Evolutionary conservation across 768 basidiomycete genomes (phyloP).

Genomic region (Kockovaella imperatae): DNA sequence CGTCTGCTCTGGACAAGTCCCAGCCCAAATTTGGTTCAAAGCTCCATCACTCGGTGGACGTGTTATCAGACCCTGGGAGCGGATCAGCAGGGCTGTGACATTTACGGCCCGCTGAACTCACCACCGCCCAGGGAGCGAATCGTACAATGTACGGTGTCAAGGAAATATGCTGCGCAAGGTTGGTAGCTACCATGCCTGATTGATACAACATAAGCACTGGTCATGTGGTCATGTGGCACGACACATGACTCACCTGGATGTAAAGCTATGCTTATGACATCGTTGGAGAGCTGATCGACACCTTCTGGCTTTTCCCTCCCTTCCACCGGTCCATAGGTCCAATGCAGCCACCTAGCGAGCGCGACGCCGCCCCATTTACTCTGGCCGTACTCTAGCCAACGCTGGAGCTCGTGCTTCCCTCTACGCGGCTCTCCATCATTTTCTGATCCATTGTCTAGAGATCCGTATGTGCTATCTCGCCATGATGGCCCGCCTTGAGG

Average conservation of each 20-base stretch:
- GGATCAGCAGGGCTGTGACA: too few relatives aligned
- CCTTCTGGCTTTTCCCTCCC: neutral
- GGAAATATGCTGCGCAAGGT: slow-evolving; percentile 19
- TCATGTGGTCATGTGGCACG: too few relatives aligned
- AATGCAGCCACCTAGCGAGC: slow-evolving; percentile 22
- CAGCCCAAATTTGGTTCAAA: slow-evolving; percentile 33
- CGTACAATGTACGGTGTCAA: slow-evolving; percentile 6
- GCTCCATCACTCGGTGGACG: slow-evolving; percentile 16
- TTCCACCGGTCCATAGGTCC: slow-evolving; percentile 17
- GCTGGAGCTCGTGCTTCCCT: slow-evolving; percentile 13
- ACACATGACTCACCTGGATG: slow-evolving; percentile 29
- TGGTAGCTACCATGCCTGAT: slow-evolving; percentile 30
- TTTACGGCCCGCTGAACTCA: slow-evolving; percentile 7
- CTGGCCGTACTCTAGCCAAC: slow-evolving; percentile 36
- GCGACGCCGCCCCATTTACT: slow-evolving; percentile 39
- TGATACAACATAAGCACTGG: neutral
- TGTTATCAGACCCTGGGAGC: slow-evolving; percentile 11
- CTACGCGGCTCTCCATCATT: neutral
- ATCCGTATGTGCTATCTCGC: neutral
- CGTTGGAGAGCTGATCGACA: neutral
- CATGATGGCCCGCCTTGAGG: neutral
- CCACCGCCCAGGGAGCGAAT: slow-evolving; percentile 17
- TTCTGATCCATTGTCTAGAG: too few relatives aligned
- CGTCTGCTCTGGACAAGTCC: slow-evolving; percentile 14
- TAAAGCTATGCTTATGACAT: slow-evolving; percentile 24